These are phyloP conservation scores for Debaryomyces udenii DNA, from an alignment of 1,139 yeast species.

Conservation along the genomic window DNA sequence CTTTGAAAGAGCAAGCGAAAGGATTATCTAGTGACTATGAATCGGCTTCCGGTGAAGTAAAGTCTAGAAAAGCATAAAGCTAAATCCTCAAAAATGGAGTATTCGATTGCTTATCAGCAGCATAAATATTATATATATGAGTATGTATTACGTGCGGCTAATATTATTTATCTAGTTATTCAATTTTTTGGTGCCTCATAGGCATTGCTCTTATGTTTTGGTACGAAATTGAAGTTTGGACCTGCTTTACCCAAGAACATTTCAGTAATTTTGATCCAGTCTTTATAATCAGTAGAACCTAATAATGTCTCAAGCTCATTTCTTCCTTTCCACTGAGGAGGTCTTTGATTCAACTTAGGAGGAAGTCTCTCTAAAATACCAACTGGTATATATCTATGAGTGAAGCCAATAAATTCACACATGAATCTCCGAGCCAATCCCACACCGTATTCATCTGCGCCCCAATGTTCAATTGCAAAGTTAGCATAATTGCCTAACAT, in stretches of 20 bases:
- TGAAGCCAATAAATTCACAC: slow-evolving; percentile 93
- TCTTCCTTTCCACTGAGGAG: slow-evolving; percentile 94
- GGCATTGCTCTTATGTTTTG: slow-evolving; percentile 93
- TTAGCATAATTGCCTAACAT: slow-evolving; percentile 68
- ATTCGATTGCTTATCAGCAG: not conserved
- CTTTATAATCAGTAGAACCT: slow-evolving; percentile 82
- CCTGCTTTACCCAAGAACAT: slow-evolving; percentile 90
- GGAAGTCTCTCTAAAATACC: slow-evolving; percentile 91
- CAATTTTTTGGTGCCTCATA: slow-evolving; percentile 37
- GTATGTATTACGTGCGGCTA: too few relatives aligned
- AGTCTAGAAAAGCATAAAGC: slow-evolving; percentile 11
- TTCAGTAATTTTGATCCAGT: slow-evolving; percentile 97
- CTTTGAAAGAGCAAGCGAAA: slow-evolving; percentile 72
- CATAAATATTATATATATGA: too few relatives aligned
- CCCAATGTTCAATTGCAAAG: slow-evolving; percentile 96
- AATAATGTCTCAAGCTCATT: slow-evolving; percentile 88
- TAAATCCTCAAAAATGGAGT: not conserved
- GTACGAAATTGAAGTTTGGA: slow-evolving; percentile 74
- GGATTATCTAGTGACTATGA: slow-evolving; percentile 69
- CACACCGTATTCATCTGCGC: slow-evolving; percentile 93
- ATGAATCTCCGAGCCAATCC: slow-evolving; percentile 84
- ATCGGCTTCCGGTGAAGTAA: slow-evolving; percentile 25
- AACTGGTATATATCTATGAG: slow-evolving; percentile 91
- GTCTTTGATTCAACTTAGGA: slow-evolving; percentile 87
- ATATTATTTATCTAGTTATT: not conserved